Base-by-base conservation (phyloP, 2,329 filamentous ascomycete species). In the Colletotrichum kahawae region DNA sequence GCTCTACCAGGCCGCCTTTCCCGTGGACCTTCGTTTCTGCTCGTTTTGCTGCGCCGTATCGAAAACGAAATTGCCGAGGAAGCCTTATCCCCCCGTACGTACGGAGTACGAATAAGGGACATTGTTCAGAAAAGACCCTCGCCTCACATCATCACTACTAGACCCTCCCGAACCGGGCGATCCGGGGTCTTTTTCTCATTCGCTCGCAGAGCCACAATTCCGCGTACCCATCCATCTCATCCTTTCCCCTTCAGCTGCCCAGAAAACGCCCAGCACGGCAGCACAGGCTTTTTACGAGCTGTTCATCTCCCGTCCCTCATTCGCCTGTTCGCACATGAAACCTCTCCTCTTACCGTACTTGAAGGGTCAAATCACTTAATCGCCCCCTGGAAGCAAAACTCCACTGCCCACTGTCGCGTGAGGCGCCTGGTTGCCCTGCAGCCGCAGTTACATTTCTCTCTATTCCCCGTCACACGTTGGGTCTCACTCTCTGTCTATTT, bases 131-230 rank as follows among this genome's bases (percentile, higher is more conserved):
- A 36, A 34, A 63, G 33, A 68, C 63, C 69, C 54, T 43, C 33
- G 29, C 54, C 69, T 75, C 72, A 48, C 72, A 72, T 67, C 69
- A 36, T 62, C 57, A 67, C 60, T 54, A 72, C 54, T 56, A 75
- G 72, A 51, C 43, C 43, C 43, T 51, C 2, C 69, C 63, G 21
- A 72, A 56, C 72, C 72, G 72, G 34, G 62, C 34, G 43, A 72
- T 75, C 72, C 72, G 63, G 57, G 34, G 21, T 51, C 43, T 51
- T 27, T n/a, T 21, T 75, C 33, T 66, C 21, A 75, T 75, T 75
- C 69, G 72, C 34, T 57, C 69, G 43, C 63, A 57, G 54, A 63
- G 69, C 72, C 72, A 72, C 56, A 48, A 72, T 63, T 67, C 69
- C 72, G 69, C 72, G 72, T 63, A 64, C 57, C 21, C 43, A 64